A percentile compares a stretch with the other conserved stretches of the same genome.
These are phyloP conservation scores for Didymosphaeria variabile DNA, from an alignment of 2,329 filamentous ascomycete genomes.

Conservation along the genomic window DNA sequence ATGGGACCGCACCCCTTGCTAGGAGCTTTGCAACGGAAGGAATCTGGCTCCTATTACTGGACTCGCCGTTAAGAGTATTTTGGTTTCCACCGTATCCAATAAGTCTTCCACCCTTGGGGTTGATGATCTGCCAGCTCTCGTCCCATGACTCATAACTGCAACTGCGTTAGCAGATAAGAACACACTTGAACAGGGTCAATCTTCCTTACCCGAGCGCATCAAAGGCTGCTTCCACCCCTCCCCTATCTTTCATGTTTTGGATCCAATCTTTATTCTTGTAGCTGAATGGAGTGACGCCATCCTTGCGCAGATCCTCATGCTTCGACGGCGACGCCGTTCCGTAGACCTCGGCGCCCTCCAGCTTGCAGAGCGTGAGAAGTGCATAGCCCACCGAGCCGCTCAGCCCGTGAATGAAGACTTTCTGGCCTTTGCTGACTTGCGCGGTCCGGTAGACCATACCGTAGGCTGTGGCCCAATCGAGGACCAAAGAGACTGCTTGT, in stretches of 20 bases:
- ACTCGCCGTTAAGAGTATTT: slow-evolving; percentile 30
- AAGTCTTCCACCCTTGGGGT: slow-evolving; percentile 44
- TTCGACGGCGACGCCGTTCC: slow-evolving; percentile 60
- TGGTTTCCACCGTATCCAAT: slow-evolving; percentile 40
- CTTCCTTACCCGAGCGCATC: slow-evolving; percentile 54
- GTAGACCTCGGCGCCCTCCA: slow-evolving; percentile 59
- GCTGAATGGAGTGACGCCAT: slow-evolving; percentile 56
- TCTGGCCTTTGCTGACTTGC: slow-evolving; percentile 54
- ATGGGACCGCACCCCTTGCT: slow-evolving; percentile 33
- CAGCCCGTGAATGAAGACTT: slow-evolving; percentile 62
- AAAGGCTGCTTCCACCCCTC: slow-evolving; percentile 59
- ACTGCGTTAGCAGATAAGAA: neutral
- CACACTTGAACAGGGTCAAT: neutral
- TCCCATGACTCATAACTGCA: slow-evolving; percentile 58
- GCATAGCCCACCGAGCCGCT: slow-evolving; percentile 61
- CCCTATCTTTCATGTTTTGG: slow-evolving; percentile 53
- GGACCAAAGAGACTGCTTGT: slow-evolving; percentile 53
- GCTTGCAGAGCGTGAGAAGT: slow-evolving; percentile 53
- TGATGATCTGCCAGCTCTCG: slow-evolving; percentile 59
- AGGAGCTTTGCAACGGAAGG: slow-evolving; percentile 34
- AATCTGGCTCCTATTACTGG: slow-evolving; percentile 26
- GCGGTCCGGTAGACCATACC: slow-evolving; percentile 45
- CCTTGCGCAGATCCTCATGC: slow-evolving; percentile 51
- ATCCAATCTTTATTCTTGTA: slow-evolving; percentile 63
- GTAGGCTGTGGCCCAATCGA: slow-evolving; percentile 57